Base-by-base conservation (phyloP, 2,329 filamentous ascomycete genomes). In the Hypoxylon rubiginosum region DNA sequence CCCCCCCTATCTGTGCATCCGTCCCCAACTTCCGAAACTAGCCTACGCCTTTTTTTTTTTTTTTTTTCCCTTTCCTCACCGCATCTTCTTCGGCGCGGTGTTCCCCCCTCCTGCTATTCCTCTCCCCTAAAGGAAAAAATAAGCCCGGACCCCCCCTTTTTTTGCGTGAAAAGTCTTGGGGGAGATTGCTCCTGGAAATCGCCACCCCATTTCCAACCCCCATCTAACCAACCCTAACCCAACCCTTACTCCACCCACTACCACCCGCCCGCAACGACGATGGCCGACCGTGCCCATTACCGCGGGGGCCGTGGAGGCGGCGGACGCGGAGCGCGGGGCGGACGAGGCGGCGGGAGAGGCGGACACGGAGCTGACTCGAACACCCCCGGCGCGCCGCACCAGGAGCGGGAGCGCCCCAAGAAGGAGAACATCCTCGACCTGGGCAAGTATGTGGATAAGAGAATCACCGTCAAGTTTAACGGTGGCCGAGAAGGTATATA, bases 401-500 rank as follows among this genome's bases (percentile, higher is more conserved):
- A 85, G 65, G 82, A 87, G 67, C 82, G 86, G 72, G 92, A 97
- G 81, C 88, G 91, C 74, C 93, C 94, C 66, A 97, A 97, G 89
- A 98, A 98, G 85, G 96, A 99, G 82, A 98, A 97, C 79, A 99
- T 99, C 75, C 88, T 99, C 21, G 95, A 99, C 77, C 81, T 99
- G 75, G 89, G 86, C 78, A 97, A 97, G 83, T 99, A 98, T 81
- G 94, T 97, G 91, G 94, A 99, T 81, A 97, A 97, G 87, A 87
- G 91, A 77, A 93, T 99, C 72, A 92, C 88, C 9, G 94, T 99
- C 78, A 98, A 98, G 82, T 98, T 99, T 80, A 97, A 93, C 76
- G 96, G 96, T 45, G 96, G 96, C 1, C 85, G 95, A 66, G 94
- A 97, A 85, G 92, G 94, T 96, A 77, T 67, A 85, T 78, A 54